Conservation (phyloP, 2,329 filamentous ascomycete species). For the Teratosphaeria nubilosa region DNA sequence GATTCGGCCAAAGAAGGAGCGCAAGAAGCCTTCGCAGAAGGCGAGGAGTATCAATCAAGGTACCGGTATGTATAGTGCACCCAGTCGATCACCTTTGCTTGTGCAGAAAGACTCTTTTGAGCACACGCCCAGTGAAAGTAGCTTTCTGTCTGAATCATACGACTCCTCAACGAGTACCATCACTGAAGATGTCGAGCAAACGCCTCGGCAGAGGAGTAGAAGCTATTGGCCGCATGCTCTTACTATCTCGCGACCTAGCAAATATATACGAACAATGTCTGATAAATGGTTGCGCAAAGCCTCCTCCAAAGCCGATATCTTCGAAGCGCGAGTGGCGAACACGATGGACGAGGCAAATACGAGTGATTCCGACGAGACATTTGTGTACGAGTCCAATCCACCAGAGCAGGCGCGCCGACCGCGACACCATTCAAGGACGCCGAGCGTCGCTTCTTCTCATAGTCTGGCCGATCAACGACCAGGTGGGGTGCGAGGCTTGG, state of each 20-base stretch:
- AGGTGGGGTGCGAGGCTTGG: constrained; percentile 50
- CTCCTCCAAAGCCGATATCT: constrained; percentile 94
- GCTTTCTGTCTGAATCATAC: neutral
- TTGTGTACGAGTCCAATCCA: constrained; percentile 97
- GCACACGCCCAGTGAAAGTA: neutral
- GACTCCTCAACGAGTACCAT: neutral
- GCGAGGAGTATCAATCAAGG: constrained; percentile 59
- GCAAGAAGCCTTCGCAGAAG: constrained; percentile 70
- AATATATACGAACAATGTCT: constrained; percentile 16
- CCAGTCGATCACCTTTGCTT: constrained; percentile 21
- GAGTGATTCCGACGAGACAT: constrained; percentile 95
- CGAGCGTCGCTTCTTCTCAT: constrained; percentile 73
- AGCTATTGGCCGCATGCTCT: neutral
- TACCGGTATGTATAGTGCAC: constrained; percentile 51
- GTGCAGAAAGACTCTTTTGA: constrained; percentile 12
- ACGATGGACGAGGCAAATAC: constrained; percentile 94
- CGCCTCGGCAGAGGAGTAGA: neutral
- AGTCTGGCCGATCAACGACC: constrained; percentile 55
- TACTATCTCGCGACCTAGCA: neutral
- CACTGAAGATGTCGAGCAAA: neutral
- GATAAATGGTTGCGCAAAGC: constrained; percentile 41
- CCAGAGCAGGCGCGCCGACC: constrained; percentile 51
- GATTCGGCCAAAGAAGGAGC: constrained; percentile 87
- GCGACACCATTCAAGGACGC: constrained; percentile 85
- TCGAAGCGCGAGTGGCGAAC: constrained; percentile 92